These are phyloP conservation scores for Pascua sp. DNA, from an alignment of 1,284 basidiomycete genomes.

Conservation along the genomic window DNA sequence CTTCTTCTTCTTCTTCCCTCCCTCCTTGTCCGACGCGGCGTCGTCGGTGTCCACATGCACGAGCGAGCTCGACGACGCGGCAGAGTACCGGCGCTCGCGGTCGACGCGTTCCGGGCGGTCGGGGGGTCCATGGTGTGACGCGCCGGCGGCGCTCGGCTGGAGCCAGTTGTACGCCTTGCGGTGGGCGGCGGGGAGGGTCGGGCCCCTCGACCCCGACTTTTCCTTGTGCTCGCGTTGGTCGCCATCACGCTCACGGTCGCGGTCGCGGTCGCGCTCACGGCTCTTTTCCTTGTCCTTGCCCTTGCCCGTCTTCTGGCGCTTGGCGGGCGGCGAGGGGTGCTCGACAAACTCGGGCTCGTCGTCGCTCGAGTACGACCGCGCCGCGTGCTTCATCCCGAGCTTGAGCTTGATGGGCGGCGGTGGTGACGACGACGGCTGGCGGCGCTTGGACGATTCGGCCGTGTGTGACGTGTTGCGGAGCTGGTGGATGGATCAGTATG, in stretches of 20 bases:
- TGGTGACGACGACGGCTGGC: constrained; percentile 30
- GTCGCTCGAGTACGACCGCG: constrained; percentile 40
- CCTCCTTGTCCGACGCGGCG: not conserved
- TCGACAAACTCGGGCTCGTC: not conserved
- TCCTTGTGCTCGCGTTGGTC: not conserved
- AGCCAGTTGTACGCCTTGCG: constrained; percentile 46
- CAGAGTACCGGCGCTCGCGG: constrained; percentile 2
- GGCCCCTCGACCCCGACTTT: not conserved
- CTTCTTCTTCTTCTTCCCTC: constrained; percentile 24
- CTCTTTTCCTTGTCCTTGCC: not conserved
- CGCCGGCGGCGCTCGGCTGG: constrained; percentile 31
- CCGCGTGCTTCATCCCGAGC: constrained; percentile 29
- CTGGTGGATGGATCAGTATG: not conserved
- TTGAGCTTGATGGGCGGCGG: constrained; percentile 39
- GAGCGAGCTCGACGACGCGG: not conserved
- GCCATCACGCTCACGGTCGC: not conserved
- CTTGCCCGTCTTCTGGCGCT: constrained; percentile 10
- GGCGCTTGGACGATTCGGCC: not conserved
- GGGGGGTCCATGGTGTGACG: constrained; percentile 41
- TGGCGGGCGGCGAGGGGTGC: constrained; percentile 11
- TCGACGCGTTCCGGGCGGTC: constrained; percentile 17
- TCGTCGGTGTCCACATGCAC: not conserved
- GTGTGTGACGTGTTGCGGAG: constrained; percentile 8
- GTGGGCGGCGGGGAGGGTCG: constrained; percentile 16
- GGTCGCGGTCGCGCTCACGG: not conserved